Evolutionary conservation across 495 filamentous ascomycete genomes (phyloP).

Genomic region (Cryomyces minteri): DNA sequence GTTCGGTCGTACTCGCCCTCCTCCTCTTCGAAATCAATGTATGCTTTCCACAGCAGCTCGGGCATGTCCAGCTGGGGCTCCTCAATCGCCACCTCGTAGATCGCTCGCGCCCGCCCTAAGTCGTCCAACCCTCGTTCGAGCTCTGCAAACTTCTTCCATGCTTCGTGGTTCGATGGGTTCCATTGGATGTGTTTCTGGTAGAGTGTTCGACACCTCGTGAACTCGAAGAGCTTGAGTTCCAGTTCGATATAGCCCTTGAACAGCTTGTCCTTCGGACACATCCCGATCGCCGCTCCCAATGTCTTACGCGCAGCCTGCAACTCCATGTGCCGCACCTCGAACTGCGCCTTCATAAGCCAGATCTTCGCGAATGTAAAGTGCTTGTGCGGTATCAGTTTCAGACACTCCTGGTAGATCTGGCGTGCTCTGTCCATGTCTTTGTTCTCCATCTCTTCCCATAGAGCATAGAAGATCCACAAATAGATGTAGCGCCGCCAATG

Average conservation of each 20-base stretch:
- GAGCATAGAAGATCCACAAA: slow-evolving; percentile 91
- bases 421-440: slow-evolving; percentile 65
- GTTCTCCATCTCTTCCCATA: slow-evolving; percentile 79
- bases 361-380: slow-evolving; percentile 96
- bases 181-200: slow-evolving; percentile 89
- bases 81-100: slow-evolving; percentile 78
- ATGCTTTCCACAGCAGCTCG: slow-evolving; percentile 89
- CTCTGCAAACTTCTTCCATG: slow-evolving; percentile 91
- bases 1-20: slow-evolving; percentile 74
- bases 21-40: slow-evolving; percentile 96
- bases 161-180: slow-evolving; percentile 73
- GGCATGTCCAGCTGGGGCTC: slow-evolving; percentile 91
- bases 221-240: slow-evolving; percentile 84
- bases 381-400: slow-evolving; percentile 83
- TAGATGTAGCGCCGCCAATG: slow-evolving; percentile 97
- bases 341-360: slow-evolving; percentile 85
- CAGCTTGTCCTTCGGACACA: slow-evolving; percentile 88
- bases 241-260: slow-evolving; percentile 88
- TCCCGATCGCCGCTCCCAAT: slow-evolving; percentile 74
- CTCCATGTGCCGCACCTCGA: slow-evolving; percentile 77
- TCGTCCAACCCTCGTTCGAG: slow-evolving; percentile 83
- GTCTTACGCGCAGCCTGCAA: slow-evolving; percentile 67
- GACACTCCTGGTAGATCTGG: slow-evolving; percentile 77
- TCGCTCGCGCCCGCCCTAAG: slow-evolving; percentile 66
- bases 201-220: slow-evolving; percentile 70